Conservation (phyloP, 805 yeast genomes). For the Kodamaea fukazawae region DNA sequence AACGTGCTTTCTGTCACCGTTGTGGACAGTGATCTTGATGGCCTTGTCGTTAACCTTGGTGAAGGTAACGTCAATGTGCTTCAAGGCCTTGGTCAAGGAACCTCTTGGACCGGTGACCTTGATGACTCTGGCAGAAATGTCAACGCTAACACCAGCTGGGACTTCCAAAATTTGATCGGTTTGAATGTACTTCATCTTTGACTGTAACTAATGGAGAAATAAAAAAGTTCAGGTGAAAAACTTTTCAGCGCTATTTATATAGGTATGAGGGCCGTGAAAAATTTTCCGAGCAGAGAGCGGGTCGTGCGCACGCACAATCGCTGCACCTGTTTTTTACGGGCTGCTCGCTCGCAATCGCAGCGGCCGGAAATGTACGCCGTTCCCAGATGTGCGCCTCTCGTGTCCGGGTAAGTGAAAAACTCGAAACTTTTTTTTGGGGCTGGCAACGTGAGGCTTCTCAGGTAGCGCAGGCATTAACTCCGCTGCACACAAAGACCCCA, state of each 20-base stretch:
- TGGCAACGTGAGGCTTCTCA: too few relatives aligned
- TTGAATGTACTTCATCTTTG: constrained; percentile 74
- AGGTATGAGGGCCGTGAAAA: background rate
- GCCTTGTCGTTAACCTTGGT: constrained; percentile 65
- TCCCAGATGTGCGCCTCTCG: too few relatives aligned
- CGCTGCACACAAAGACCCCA: too few relatives aligned
- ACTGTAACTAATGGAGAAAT: background rate
- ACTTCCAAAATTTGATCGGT: constrained; percentile 77
- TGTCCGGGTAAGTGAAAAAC: too few relatives aligned
- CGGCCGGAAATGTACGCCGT: too few relatives aligned
- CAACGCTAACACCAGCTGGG: constrained; percentile 92
- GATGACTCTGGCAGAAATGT: constrained; percentile 86
- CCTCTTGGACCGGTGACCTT: constrained; percentile 99
- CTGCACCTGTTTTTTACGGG: too few relatives aligned
- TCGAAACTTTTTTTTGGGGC: too few relatives aligned
- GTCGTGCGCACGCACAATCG: too few relatives aligned
- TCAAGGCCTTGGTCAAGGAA: constrained; percentile 80
- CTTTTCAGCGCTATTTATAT: background rate
- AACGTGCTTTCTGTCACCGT: constrained; percentile 99
- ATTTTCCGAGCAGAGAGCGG: background rate
- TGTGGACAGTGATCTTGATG: constrained; percentile 89
- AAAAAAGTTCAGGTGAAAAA: background rate
- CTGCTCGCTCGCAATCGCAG: too few relatives aligned
- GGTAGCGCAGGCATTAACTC: too few relatives aligned
- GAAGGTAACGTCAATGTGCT: constrained; percentile 95